Conservation (phyloP, 495 filamentous ascomycete species). For the Bathelium albidoporum region DNA sequence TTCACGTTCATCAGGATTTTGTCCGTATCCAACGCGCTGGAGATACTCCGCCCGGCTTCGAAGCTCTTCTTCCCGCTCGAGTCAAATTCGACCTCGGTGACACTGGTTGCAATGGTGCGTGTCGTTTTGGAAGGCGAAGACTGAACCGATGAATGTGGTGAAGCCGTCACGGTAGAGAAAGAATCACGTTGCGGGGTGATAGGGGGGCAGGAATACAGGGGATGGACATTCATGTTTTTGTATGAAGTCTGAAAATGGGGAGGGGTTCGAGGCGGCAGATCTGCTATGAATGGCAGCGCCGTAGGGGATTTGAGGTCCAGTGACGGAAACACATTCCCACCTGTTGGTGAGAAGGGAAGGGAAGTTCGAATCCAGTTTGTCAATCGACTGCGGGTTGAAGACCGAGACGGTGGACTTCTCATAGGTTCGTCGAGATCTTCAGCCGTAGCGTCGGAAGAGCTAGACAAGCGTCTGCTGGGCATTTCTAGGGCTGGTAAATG, state of each 20-base stretch:
- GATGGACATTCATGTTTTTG: background rate
- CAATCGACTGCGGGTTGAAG: background rate
- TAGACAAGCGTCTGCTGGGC: background rate
- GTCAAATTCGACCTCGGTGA: background rate
- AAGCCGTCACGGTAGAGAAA: background rate
- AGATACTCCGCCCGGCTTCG: background rate
- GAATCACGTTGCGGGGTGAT: background rate
- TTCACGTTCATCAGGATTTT: background rate
- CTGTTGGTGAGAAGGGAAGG: background rate
- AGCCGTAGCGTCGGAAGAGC: background rate
- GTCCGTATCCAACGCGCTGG: background rate
- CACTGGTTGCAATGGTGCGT: background rate
- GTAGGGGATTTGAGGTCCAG: background rate
- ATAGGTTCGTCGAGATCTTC: background rate
- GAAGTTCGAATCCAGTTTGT: slow-evolving; percentile 3
- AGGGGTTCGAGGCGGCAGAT: background rate
- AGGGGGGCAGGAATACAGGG: background rate
- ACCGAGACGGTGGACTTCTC: background rate
- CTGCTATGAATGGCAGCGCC: background rate
- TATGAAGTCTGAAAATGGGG: background rate
- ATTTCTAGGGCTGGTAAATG: background rate
- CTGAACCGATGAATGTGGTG: background rate
- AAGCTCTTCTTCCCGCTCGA: background rate
- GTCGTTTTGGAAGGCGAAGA: background rate
- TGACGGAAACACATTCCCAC: background rate